Base-by-base conservation (phyloP, 306 rosid genomes). In the Cercis canadensis region DNA sequence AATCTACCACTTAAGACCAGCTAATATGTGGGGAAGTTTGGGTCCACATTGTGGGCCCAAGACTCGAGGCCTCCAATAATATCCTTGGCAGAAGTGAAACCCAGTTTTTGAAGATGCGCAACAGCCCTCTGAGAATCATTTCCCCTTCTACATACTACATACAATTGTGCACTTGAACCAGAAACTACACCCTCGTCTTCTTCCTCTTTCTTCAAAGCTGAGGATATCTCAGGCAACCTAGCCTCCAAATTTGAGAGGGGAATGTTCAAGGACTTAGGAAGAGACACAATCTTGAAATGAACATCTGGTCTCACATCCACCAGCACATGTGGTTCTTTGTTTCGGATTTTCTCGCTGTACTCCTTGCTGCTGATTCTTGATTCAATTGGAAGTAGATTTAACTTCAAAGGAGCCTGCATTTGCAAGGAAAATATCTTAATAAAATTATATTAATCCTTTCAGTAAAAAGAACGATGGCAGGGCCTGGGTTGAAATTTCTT, bases 111-210 rank as follows among this genome's bases (percentile, higher is more conserved):
- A 74, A 94, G 97, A 71, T 18, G 54, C 84, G 81, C 85, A 79
- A 91, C 92, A 36, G 99, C 99, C 79, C 87, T 87, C 76, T 94
- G 97, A 45, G 99, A 94, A 89, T 94, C 99, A 83, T 94, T 94
- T 43, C 97, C 99, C 61, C 97, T 84, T 80, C 96, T 82, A 74
- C 99, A 94, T 12, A 94, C 74, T n/a, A 89, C 91, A 65, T 86
- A 94, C 51, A 65, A 65, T 7, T 65, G 58, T 4, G 16, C 46
- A 17, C 46, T 32, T 10, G 58, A 65, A 47, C 53, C 53, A 47
- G 53, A 47, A 47, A 47, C 53, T 32, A 7, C 45, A 16, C 18
- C 58, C 8, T 10, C 2, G 21, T 49, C 46, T 33, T 65, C 59
- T 65, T 65, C 71, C 62, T 31, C 19, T 49, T 49, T 65, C 71